These are phyloP conservation scores for Fistulifera solaris DNA, from an alignment of 108 stramenopile species.

Conservation along the genomic window DNA sequence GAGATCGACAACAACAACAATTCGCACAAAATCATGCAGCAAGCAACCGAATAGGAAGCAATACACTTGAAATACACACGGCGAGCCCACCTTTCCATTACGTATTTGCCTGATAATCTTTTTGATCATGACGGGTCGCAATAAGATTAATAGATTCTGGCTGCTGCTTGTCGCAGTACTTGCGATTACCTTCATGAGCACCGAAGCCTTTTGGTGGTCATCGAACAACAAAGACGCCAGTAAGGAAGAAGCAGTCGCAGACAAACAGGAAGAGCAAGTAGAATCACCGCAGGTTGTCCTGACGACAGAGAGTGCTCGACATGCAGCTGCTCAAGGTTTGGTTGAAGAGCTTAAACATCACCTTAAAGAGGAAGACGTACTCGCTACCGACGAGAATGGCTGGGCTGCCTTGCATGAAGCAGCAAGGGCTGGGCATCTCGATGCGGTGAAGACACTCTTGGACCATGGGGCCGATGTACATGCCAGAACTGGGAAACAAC, in stretches of 20 bases:
- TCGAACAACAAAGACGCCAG: constrained; percentile 11
- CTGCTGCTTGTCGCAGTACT: too few relatives aligned
- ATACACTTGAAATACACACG: too few relatives aligned
- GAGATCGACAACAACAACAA: too few relatives aligned
- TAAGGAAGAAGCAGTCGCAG: not conserved
- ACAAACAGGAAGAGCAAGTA: constrained; percentile 6
- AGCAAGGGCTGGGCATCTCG: constrained; percentile 61
- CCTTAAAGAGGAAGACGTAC: constrained; percentile 37
- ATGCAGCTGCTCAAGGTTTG: constrained; percentile 42
- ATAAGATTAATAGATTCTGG: too few relatives aligned
- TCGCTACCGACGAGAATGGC: constrained; percentile 71
- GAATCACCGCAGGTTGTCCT: constrained; percentile 41
- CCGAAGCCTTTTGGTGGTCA: too few relatives aligned
- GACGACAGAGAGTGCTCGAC: constrained; percentile 62
- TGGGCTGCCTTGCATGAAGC: constrained; percentile 81
- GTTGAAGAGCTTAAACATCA: constrained; percentile 31
- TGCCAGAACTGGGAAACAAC: constrained; percentile 35
- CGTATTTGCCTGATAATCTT: too few relatives aligned
- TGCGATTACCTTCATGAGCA: too few relatives aligned
- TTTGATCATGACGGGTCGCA: too few relatives aligned
- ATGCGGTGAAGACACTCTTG: constrained; percentile 56
- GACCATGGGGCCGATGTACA: constrained; percentile 70
- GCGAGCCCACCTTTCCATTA: too few relatives aligned
- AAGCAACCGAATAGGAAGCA: too few relatives aligned
- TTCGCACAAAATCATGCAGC: too few relatives aligned